A percentile compares a stretch with the other conserved stretches of the same genome.
These are phyloP conservation scores for Pyrenophora seminiperda DNA, from an alignment of 2,329 filamentous ascomycete genomes.

Conservation along the genomic window DNA sequence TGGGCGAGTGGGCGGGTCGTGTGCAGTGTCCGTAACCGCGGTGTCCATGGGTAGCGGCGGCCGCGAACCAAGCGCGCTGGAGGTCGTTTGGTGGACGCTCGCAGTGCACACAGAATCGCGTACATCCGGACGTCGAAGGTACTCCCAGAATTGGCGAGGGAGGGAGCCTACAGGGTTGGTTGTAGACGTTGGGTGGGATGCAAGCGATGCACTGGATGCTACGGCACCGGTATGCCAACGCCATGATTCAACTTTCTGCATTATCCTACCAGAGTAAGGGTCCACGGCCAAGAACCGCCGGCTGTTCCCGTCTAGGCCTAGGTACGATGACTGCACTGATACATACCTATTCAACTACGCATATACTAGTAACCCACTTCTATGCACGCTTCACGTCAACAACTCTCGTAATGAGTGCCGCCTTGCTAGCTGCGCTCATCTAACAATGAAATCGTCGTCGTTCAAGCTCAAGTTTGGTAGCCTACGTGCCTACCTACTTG, in stretches of 20 bases:
- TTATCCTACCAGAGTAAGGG: constrained; percentile 17
- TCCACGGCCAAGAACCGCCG: constrained; percentile 17
- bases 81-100: constrained; percentile 47
- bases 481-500: no score
- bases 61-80: constrained; percentile 45
- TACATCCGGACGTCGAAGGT: constrained; percentile 47
- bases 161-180: constrained; percentile 24
- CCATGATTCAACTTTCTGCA: constrained; percentile 25
- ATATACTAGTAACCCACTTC: not conserved
- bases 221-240: constrained; percentile 25
- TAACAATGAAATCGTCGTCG: no score
- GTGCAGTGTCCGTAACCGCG: constrained; percentile 43
- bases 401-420: no score
- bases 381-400: no score
- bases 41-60: constrained; percentile 42
- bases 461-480: no score
- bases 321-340: not conserved
- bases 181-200: constrained; percentile 17
- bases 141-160: constrained; percentile 22
- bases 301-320: constrained; percentile 8
- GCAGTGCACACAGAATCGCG: constrained; percentile 49
- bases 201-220: constrained; percentile 26
- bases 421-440: no score
- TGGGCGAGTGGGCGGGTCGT: constrained; percentile 37
- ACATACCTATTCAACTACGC: not conserved